A percentile compares a stretch with the other conserved stretches of the same genome.
Evolutionary conservation across 495 filamentous ascomycete species (phyloP).

Genomic region (Pyrenopolyporus hunteri): DNA sequence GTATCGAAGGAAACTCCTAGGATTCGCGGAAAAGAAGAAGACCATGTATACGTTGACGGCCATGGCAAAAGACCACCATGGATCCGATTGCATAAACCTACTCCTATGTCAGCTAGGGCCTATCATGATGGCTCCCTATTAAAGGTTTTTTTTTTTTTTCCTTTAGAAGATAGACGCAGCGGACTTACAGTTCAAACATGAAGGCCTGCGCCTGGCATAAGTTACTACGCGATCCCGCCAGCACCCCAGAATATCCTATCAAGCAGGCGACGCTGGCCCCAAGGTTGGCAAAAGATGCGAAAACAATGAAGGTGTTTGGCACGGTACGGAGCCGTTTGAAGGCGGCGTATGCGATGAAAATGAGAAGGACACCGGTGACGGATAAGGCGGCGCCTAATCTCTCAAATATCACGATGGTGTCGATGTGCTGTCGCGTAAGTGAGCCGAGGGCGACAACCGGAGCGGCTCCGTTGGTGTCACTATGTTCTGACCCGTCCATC

Average conservation of each 20-base stretch:
- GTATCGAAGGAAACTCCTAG: constrained; percentile 65
- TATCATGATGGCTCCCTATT: too few species aligned
- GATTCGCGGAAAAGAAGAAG: constrained; percentile 75
- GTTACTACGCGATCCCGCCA: constrained; percentile 56
- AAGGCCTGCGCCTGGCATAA: constrained; percentile 81
- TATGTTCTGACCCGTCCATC: constrained; percentile 17
- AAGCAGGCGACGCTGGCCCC: constrained; percentile 77
- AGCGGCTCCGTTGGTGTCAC: constrained; percentile 14
- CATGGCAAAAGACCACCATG: constrained; percentile 74
- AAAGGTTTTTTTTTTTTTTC: too few species aligned
- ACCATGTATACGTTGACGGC: constrained; percentile 85
- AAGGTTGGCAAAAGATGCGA: constrained; percentile 82
- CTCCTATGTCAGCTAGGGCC: constrained; percentile 8
- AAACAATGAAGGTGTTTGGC: constrained; percentile 83
- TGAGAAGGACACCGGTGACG: constrained; percentile 68
- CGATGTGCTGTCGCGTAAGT: constrained; percentile 38
- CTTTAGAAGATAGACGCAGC: constrained; percentile 12
- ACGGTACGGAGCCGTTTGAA: constrained; percentile 70
- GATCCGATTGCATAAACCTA: constrained; percentile 65
- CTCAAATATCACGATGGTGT: constrained; percentile 51
- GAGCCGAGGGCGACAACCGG: background rate
- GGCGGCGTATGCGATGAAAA: constrained; percentile 70
- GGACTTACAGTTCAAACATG: constrained; percentile 64
- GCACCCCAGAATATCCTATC: constrained; percentile 63
- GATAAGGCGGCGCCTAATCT: constrained; percentile 63